Evolutionary conservation across 2,329 filamentous ascomycete species (phyloP).

Genomic region (Monilinia fructicola): DNA sequence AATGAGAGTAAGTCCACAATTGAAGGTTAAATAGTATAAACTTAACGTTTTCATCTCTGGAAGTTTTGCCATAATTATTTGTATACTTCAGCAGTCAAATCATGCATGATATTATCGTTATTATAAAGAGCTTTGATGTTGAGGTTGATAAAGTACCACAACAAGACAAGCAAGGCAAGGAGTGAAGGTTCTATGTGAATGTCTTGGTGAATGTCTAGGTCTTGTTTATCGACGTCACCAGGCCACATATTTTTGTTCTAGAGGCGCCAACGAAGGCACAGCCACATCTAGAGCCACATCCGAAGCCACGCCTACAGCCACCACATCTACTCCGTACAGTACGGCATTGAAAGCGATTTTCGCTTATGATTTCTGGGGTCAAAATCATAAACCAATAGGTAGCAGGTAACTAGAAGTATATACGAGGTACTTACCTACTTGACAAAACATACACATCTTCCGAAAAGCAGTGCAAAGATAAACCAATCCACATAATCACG

Average conservation of each 20-base stretch:
- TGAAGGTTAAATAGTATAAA: conserved; percentile 83
- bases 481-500: no score
- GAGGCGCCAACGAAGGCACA: no score
- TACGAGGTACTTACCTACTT: no score
- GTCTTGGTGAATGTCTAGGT: no score
- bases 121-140: not conserved
- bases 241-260: not conserved
- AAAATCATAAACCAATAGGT: not conserved
- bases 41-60: conserved; percentile 47
- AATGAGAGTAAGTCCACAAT: conserved; percentile 74
- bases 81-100: not conserved
- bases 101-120: not conserved
- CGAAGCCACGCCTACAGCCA: not conserved
- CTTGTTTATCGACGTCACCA: conserved; percentile 2
- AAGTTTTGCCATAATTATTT: not conserved
- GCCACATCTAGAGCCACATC: no score
- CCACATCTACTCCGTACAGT: not conserved
- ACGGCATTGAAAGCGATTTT: not conserved
- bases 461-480: no score
- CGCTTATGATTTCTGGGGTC: not conserved
- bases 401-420: no score
- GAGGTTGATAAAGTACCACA: no score
- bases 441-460: no score
- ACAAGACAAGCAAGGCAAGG: not conserved
- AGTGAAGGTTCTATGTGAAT: not conserved